Evolutionary conservation across 257 asterid genomes (phyloP), one percentile per base, ranked within the genome.

Genomic region (Solanum okadae): DNA sequence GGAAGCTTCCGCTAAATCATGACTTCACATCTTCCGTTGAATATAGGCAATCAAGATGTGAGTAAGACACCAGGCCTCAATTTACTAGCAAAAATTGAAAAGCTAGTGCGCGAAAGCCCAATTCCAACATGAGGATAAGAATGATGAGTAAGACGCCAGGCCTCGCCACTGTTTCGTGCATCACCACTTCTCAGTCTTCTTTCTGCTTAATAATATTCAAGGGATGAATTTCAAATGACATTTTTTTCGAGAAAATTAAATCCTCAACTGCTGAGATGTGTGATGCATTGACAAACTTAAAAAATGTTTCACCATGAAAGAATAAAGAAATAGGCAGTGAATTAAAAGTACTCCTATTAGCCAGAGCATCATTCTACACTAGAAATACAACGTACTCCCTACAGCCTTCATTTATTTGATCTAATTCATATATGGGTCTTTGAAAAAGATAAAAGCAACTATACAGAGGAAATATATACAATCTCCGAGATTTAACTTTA

Each of bases 11-110:
- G 29, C 88, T 46, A 72, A 72, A 86, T 22, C 84, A 86, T 85
- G 85, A 88, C 89, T 87, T 61, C 87, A 89, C 92, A 94, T 86
- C 87, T 87, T 90, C 91, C 93, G 92, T 87, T 91, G 91, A 91
- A 86, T 87, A 27, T 27, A 46, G 5, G 86, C 42, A 46, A 44
- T 16, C 68, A 5, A 18, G 68, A 29, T 29, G 29, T 81, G 67
- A 44, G 67, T 27, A 46, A 46, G 59, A 46, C 20, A 46, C 59
- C 59, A 14, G 86, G 22, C 44, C 44, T 27, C 59, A 46, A 56
- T 82, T 49, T 82, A 49, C 86, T 5, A 49, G 29, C 70, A 49
- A 81, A 81, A 18, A 8, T 46, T 81, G 68, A 29, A 49, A 65
- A 84, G 68, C 56, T 34, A 86, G 63, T 27, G 77, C 18, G 4